Percentiles rank a stretch among this genome's conserved stretches.
phyloP scores from a whole-genome alignment of 2,329 filamentous ascomycete species.

The Trichoderma arundinaceum region DNA sequence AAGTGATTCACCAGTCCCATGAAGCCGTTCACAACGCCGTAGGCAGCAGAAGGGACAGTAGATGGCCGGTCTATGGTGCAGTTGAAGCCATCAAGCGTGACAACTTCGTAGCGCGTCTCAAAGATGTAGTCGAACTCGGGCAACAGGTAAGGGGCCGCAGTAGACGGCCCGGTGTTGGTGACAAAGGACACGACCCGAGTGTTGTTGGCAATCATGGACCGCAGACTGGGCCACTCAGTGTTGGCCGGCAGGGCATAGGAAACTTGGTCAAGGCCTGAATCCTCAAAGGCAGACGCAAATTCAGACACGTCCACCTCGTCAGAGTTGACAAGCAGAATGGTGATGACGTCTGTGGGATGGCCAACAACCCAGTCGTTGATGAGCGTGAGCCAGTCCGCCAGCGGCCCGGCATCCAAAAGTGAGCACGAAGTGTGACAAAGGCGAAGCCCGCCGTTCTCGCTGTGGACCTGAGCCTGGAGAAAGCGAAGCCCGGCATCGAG shows the following conservation, averaged over 20 bases:
- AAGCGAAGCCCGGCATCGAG: slow-evolving; percentile 74
- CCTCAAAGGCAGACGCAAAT: slow-evolving; percentile 60
- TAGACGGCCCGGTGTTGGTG: slow-evolving; percentile 55
- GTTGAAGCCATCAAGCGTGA: slow-evolving; percentile 67
- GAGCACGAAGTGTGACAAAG: slow-evolving; percentile 73
- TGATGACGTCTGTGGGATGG: slow-evolving; percentile 77
- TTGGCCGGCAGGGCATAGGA: slow-evolving; percentile 61
- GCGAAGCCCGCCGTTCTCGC: slow-evolving; percentile 61
- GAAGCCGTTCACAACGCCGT: slow-evolving; percentile 62
- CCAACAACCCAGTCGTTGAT: slow-evolving; percentile 72
- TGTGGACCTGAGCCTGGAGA: slow-evolving; percentile 74
- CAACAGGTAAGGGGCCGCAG: slow-evolving; percentile 62
- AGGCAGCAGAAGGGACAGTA: slow-evolving; percentile 52
- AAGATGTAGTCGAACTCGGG: slow-evolving; percentile 71
- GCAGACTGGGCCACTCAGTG: slow-evolving; percentile 72
- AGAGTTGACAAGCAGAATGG: slow-evolving; percentile 74
- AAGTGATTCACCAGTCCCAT: slow-evolving; percentile 84
- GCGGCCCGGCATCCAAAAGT: slow-evolving; percentile 70
- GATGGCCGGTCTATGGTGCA: slow-evolving; percentile 73
- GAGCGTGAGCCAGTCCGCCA: slow-evolving; percentile 66
- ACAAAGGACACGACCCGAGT: slow-evolving; percentile 74
- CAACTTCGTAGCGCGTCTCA: slow-evolving; percentile 73
- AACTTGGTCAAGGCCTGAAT: slow-evolving; percentile 64
- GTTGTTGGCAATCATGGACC: slow-evolving; percentile 66
- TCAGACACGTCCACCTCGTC: slow-evolving; percentile 61